These are phyloP conservation scores for Fonsecaea pedrosoi DNA, from an alignment of 2,329 filamentous ascomycete species.

Conservation along the genomic window DNA sequence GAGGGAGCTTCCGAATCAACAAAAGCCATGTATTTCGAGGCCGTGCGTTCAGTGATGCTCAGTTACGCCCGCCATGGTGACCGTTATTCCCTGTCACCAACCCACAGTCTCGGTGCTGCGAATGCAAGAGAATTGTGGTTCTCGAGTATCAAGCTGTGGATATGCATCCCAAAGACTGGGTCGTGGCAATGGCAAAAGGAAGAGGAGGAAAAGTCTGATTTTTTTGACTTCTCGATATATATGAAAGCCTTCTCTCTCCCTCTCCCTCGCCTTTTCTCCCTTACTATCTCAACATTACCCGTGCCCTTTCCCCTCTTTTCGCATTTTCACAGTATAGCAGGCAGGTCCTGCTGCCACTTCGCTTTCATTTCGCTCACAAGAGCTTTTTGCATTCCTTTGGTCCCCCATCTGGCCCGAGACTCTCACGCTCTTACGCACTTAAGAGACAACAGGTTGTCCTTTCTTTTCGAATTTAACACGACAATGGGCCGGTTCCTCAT, in stretches of 20 bases:
- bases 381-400: slow-evolving; percentile 13
- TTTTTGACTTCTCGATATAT: slow-evolving; percentile 3
- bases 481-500: slow-evolving; percentile 32
- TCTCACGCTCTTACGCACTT: not conserved
- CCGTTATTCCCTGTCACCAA: slow-evolving; percentile 1
- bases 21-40: slow-evolving; percentile 5
- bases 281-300: not conserved
- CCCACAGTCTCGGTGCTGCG: slow-evolving; percentile 15
- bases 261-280: not conserved
- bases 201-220: not conserved
- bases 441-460: slow-evolving; percentile 29
- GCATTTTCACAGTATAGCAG: slow-evolving; percentile 14
- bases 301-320: slow-evolving; percentile 12
- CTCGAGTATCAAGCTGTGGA: slow-evolving; percentile 25
- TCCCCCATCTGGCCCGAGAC: not conserved
- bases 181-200: not conserved
- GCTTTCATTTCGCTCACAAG: slow-evolving; percentile 22
- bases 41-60: slow-evolving; percentile 7
- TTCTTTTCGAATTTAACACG: slow-evolving; percentile 9
- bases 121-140: slow-evolving; percentile 33
- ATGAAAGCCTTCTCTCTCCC: slow-evolving; percentile 16
- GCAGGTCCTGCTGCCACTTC: slow-evolving; percentile 28
- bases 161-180: slow-evolving; percentile 1
- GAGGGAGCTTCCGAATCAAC: not conserved
- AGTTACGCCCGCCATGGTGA: not conserved